Conservation (phyloP, 345 rosid species). For the Brassica carinata region DNA sequence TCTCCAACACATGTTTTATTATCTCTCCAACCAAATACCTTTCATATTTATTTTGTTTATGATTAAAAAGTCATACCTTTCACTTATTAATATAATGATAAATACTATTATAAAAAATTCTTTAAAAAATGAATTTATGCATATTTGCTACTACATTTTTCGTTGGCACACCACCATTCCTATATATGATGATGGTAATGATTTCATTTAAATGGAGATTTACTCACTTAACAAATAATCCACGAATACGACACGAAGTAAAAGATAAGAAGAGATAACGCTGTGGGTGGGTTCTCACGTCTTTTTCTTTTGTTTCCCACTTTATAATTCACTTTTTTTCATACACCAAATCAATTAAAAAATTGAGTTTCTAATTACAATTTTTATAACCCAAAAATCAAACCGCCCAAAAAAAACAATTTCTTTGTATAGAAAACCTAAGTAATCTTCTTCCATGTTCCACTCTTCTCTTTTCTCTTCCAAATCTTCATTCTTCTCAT, state of each 20-base stretch:
- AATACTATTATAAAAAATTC: neutral
- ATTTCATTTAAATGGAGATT: neutral
- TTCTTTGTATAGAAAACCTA: neutral
- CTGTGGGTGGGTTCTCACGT: conserved; percentile 25
- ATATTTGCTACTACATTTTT: neutral
- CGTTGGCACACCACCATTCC: neutral
- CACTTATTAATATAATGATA: neutral
- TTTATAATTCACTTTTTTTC: conserved; percentile 31
- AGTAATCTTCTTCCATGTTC: conserved; percentile 26
- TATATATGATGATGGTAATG: neutral
- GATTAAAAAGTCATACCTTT: neutral
- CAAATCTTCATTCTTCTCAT: conserved; percentile 16
- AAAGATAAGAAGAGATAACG: neutral
- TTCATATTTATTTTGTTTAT: neutral
- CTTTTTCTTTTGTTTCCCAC: conserved; percentile 39
- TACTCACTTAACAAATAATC: conserved; percentile 8
- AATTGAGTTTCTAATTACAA: conserved; percentile 39
- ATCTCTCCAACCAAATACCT: conserved; percentile 24
- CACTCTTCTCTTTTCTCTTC: conserved; percentile 15
- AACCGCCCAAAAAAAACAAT: conserved; percentile 15
- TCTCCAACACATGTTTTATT: conserved; percentile 39
- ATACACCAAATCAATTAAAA: conserved; percentile 40
- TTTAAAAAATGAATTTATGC: neutral
- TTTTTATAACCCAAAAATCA: conserved; percentile 35
- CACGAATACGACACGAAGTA: neutral